Base-by-base conservation (phyloP, 192 early-diverging fungal genomes). In the Chytriomyces hyalinus region DNA sequence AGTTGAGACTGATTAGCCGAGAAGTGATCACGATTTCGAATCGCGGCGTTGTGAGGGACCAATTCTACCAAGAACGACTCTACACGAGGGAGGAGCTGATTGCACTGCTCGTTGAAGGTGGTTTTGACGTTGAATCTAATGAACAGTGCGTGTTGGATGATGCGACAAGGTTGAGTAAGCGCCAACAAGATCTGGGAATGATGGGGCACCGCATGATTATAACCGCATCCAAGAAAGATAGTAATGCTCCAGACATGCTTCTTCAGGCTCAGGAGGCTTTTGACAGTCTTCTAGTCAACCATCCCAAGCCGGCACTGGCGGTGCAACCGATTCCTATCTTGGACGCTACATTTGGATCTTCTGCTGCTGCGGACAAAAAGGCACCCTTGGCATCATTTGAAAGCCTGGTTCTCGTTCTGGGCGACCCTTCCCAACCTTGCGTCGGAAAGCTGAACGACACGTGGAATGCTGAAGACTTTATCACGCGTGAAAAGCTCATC, bases 161-260 rank as follows among this genome's bases (percentile, higher is more conserved):
- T 10, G 85, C 84, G 15, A 84, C 84, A 20, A 83, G 89, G 10
- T 78, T 91, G 69, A 86, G 84, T 74, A 85, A 91, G 76, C 79
- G 90, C 9, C 80, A 87, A 43, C 85, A 91, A 64, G 90, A 92
- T 78, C 73, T 90, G 64, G 90, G 90, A 2, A 92, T 92, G 89
- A 91, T 91, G 89, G 89, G 84, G 49, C 87, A 89, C 63, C 81
- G 86, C 26, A 71, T 86, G 50, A 44, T 87, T 72, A 49, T 87
- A 6, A 82, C 51, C 20, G 83, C 79, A 5, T n/a, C 68, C n/a
- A 86, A 86, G 73, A 78, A 76, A 17, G 59, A 47, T 6, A 65
- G n/a, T 44, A 47, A 15, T 48, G 47, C 43, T 11, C 73, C 70
- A 76, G 77, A 61, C 17, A 20, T 20, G 28, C 10, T 28, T 24